Evolutionary conservation across 768 basidiomycete genomes (phyloP).

Genomic region (Xerocomellus dryophilus): DNA sequence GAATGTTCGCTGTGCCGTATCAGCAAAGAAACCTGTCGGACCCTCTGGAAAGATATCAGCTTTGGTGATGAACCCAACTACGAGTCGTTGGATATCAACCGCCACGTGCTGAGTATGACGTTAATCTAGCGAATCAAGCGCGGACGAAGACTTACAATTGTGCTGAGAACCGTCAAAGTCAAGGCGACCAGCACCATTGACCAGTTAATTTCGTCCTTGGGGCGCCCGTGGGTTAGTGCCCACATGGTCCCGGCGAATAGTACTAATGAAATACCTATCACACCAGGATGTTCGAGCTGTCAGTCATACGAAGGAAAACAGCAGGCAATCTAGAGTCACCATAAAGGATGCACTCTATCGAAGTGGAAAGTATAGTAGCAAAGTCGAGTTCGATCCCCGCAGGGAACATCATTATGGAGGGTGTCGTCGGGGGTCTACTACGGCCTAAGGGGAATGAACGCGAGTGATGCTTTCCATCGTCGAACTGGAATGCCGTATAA

Average conservation of each 20-base stretch:
- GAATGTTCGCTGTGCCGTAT: conserved; percentile 28
- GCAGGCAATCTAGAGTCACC: conserved; percentile 5
- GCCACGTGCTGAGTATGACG: conserved; percentile 20
- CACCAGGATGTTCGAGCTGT: neutral
- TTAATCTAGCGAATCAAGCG: neutral
- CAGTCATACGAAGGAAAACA: neutral
- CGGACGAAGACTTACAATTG: conserved; percentile 6
- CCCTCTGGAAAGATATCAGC: conserved; percentile 23
- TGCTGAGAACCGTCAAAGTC: conserved; percentile 23
- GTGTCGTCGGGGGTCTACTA: neutral
- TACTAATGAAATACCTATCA: conserved; percentile 20
- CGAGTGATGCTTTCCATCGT: neutral
- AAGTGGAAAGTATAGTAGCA: conserved; percentile 17
- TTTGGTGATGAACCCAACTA: conserved; percentile 25
- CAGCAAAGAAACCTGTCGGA: conserved; percentile 29
- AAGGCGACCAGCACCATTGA: conserved; percentile 23
- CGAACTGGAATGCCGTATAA: neutral
- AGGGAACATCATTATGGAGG: conserved; percentile 1
- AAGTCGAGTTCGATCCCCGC: conserved; percentile 8
- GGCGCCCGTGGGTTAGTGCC: conserved; percentile 18
- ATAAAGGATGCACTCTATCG: conserved; percentile 22
- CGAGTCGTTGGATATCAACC: conserved; percentile 23
- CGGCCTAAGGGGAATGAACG: neutral
- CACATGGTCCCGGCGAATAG: conserved; percentile 26
- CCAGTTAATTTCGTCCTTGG: conserved; percentile 16